Evolutionary conservation across 108 stramenopile genomes (phyloP), one percentile per base, ranked within the genome.

Genomic region (Skeletonema costatum): DNA sequence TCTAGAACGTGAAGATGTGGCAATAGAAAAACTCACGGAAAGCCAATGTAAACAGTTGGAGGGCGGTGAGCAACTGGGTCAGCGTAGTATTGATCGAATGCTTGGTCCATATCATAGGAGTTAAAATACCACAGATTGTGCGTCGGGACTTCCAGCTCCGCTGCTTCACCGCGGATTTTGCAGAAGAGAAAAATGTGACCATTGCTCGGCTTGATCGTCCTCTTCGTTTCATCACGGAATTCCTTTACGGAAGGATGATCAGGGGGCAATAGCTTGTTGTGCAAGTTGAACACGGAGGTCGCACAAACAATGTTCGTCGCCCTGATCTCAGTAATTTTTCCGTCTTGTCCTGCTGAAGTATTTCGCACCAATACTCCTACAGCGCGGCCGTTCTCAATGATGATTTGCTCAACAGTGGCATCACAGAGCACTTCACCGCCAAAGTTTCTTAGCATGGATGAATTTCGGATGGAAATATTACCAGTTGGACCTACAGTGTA

Each of bases 91-190:
- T 70, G 68, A 59, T 87, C 87, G 72, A 87, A 87, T 33, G 87
- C 87, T 38, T 73, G 66, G 58, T 87, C 87, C 60, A 87, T 75
- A 60, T 85, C 87, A 58, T 87, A 85, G 17, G 65, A 56, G 61
- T 87, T 83, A 71, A 87, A 87, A 60, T 87, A 87, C 87, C 87
- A 87, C 6, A 87, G 74, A 44, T 87, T 87, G 71, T 87, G 87
- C 3, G 48, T 76, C n/a, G 87, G 87, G 9, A 87, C 33, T 5
- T 73, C 59, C 62, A 87, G 38, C 19, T 71, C 74, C 11, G 62
- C 63, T 5, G 87, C 82, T 69, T 83, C 76, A 8, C 87, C 87
- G 50, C 81, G 76, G 44, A 87, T 85, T 68, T 87, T 87, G 25
- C 77, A 74, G 58, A 87, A 87, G 11, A 87, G 59, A 42, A 87